Base-by-base conservation (phyloP, 768 basidiomycete genomes). In the Rhodosporidiobolus odoratus region DNA sequence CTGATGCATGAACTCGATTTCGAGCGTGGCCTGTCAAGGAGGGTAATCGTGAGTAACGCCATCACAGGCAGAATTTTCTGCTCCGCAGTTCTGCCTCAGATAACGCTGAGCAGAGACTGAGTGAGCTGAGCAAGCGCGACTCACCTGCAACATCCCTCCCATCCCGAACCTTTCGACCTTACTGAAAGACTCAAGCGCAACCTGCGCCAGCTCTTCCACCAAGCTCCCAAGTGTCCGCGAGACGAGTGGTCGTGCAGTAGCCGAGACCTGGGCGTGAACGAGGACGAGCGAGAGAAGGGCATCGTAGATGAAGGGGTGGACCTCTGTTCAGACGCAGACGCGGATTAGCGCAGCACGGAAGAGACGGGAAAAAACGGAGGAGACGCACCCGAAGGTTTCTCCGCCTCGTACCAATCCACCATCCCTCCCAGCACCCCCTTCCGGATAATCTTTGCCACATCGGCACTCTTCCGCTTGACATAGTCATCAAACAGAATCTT, bases 1-100 rank as follows among this genome's bases (percentile, higher is more conserved):
- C 81, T 98, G 96, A 80, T 99, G 95, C 84, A 98, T 88, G 82
- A 98, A 98, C 81, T 98, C 96, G 75, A 98, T 96, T 80, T 98
- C 95, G 35, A 99, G 87, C 8, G 96, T 98, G 21, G 96, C 96
- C 93, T 97, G 78, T 27, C 21, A 23, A 21, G 3, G 9, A 38
- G 57, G 35, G 6, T 9, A n/a, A n/a, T n/a, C n/a, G n/a, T 9
- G 16, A 15, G 53, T 21, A 27, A 21, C 10, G 10, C 17, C 3
- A 1, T 12, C 12, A 17, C 21, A 23, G 48, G n/a, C 48, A 43
- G 21, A 12, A 12, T 12, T 21, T 43, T 43, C 43, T 43, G 43
- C 43, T 43, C 43, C 43, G 43, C 43, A 43, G 43, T n/a, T n/a
- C 48, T 50, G n/a, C n/a, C n/a, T 50, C 12, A 10, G n/a, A 50